Percentiles rank a stretch among this genome's conserved stretches.
Conservation (phyloP, 345 rosid species). For the Laguncularia racemosa region DNA sequence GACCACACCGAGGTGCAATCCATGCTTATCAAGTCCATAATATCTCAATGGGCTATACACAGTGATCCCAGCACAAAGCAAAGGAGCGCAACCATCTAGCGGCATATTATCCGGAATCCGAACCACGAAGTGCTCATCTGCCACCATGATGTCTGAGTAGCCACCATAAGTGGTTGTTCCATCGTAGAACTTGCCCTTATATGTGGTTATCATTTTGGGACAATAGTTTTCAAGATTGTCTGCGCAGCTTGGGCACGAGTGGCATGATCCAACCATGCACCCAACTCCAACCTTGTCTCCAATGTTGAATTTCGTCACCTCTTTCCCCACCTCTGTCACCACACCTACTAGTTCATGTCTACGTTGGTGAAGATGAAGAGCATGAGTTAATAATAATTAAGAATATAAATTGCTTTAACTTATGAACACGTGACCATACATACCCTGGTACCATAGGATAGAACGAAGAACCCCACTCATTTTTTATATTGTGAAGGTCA, state of each 20-base stretch:
- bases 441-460: constrained; percentile 44
- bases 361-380: not conserved
- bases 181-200: constrained; percentile 7
- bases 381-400: no score
- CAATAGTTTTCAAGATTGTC: constrained; percentile 17
- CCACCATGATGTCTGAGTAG: constrained; percentile 42
- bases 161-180: constrained; percentile 29
- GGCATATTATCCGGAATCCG: constrained; percentile 42
- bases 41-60: constrained; percentile 61
- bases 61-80: constrained; percentile 68
- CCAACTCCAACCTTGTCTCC: constrained; percentile 43
- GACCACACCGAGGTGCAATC: constrained; percentile 32
- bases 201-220: constrained; percentile 4
- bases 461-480: constrained; percentile 21
- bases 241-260: constrained; percentile 6
- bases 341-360: constrained; percentile 46
- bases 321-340: constrained; percentile 28
- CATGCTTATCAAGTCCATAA: constrained; percentile 26
- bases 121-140: constrained; percentile 41
- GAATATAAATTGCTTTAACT: no score
- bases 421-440: not conserved
- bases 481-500: constrained; percentile 23
- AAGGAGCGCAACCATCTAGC: constrained; percentile 49
- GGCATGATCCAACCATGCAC: constrained; percentile 31
- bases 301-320: constrained; percentile 27